Conservation (phyloP, 768 basidiomycete genomes). For the Mycena vitilis region DNA sequence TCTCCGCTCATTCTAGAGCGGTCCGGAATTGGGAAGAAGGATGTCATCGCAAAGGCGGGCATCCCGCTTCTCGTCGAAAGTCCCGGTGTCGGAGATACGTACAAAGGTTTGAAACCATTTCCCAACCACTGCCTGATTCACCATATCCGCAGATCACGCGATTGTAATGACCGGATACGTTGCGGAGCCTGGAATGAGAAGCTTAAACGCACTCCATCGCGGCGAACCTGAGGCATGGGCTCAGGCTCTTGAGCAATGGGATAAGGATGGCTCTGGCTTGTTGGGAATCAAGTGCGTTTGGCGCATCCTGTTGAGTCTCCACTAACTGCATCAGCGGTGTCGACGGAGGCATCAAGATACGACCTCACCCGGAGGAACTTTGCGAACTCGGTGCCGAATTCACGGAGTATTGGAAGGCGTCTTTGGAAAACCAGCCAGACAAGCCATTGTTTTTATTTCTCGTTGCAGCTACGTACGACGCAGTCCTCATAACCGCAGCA, state of each 20-base stretch:
- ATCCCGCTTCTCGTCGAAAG: constrained; percentile 49
- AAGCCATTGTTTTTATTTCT: constrained; percentile 53
- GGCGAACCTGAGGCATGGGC: constrained; percentile 28
- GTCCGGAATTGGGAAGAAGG: constrained; percentile 54
- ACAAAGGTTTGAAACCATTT: constrained; percentile 14
- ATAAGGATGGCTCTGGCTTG: constrained; percentile 46
- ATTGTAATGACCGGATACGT: constrained; percentile 20
- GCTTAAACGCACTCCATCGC: constrained; percentile 22
- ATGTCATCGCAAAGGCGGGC: constrained; percentile 42
- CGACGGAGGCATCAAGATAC: constrained; percentile 55
- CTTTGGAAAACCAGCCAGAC: constrained; percentile 50
- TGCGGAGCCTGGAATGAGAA: constrained; percentile 10
- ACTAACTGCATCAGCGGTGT: constrained; percentile 41
- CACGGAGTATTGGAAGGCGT: constrained; percentile 43
- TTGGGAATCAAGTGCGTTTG: constrained; percentile 51
- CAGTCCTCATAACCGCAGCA: background rate
- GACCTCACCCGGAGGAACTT: constrained; percentile 53
- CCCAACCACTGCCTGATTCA: background rate
- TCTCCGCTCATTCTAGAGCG: constrained; percentile 61
- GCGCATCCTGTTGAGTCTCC: background rate
- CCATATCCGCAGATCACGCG: constrained; percentile 23
- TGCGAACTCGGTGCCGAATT: constrained; percentile 51
- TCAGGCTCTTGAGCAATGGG: constrained; percentile 42
- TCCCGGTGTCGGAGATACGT: constrained; percentile 56
- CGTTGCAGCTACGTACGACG: constrained; percentile 42